A percentile compares a stretch with the other conserved stretches of the same genome.
These are phyloP conservation scores for Gonapodya sp. DNA, from an alignment of 192 early-diverging fungal genomes.

Conservation along the genomic window DNA sequence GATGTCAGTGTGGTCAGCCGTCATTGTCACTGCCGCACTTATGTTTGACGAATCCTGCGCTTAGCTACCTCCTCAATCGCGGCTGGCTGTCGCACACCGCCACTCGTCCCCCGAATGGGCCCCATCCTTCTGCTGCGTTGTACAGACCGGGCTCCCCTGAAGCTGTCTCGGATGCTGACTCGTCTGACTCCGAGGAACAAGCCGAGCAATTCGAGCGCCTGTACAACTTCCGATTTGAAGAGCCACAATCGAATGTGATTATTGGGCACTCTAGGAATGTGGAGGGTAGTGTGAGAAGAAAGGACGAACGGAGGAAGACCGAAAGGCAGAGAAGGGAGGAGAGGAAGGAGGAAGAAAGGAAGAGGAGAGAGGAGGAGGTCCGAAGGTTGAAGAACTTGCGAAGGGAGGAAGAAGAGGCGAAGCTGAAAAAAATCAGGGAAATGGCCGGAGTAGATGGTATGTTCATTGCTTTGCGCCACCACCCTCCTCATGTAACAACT, in stretches of 20 bases:
- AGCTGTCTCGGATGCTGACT: slow-evolving; percentile 54
- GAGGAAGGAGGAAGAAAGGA: slow-evolving; percentile 64
- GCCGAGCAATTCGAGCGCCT: slow-evolving; percentile 80
- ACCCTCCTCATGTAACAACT: background rate
- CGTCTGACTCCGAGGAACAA: slow-evolving; percentile 52
- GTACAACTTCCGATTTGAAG: slow-evolving; percentile 93
- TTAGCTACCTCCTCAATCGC: slow-evolving; percentile 77
- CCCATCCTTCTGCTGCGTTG: background rate
- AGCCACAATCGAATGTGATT: slow-evolving; percentile 60
- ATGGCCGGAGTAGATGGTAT: slow-evolving; percentile 45
- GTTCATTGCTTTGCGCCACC: too few species aligned
- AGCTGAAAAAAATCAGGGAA: slow-evolving; percentile 74
- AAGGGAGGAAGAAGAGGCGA: slow-evolving; percentile 72
- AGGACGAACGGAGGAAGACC: slow-evolving; percentile 67
- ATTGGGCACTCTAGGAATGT: slow-evolving; percentile 72
- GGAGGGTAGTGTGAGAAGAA: slow-evolving; percentile 70
- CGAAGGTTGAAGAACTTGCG: slow-evolving; percentile 88
- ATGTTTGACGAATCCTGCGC: slow-evolving; percentile 50
- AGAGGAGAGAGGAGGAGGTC: slow-evolving; percentile 67
- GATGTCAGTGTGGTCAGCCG: too few species aligned
- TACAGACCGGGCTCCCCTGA: slow-evolving; percentile 54
- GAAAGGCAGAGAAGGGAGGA: slow-evolving; percentile 61
- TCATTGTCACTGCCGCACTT: slow-evolving; percentile 44
- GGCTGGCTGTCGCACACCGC: slow-evolving; percentile 83
- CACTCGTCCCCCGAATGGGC: slow-evolving; percentile 18